Evolutionary conservation across 2,329 filamentous ascomycete genomes (phyloP).

Genomic region (Sclerotiophoma versabilis): DNA sequence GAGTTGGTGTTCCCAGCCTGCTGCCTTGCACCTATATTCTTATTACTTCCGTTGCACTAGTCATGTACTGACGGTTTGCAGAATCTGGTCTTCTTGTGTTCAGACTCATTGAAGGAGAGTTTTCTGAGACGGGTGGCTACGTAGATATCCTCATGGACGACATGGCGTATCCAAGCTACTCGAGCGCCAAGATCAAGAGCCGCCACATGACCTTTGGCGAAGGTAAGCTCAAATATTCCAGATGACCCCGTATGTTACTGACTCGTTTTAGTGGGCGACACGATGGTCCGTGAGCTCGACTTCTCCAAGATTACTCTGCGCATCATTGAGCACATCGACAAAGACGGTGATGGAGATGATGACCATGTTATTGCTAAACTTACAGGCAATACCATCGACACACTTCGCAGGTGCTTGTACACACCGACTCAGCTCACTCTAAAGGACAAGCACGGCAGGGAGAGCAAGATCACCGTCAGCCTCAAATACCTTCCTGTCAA

Average conservation of each 20-base stretch:
- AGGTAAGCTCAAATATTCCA: constrained; percentile 54
- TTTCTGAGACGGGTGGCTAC: constrained; percentile 76
- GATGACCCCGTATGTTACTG: constrained; percentile 23
- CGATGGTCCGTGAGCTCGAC: constrained; percentile 95
- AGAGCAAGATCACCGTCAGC: constrained; percentile 85
- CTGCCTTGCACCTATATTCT: constrained; percentile 29
- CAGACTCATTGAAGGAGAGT: constrained; percentile 87
- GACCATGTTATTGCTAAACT: constrained; percentile 83
- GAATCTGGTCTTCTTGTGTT: constrained; percentile 95
- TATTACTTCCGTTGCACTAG: not conserved
- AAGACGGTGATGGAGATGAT: constrained; percentile 70
- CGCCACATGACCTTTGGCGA: constrained; percentile 81
- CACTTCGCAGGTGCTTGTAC: constrained; percentile 89
- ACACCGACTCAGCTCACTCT: constrained; percentile 85
- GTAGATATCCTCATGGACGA: constrained; percentile 94
- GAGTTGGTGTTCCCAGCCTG: constrained; percentile 35
- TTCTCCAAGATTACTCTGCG: constrained; percentile 92
- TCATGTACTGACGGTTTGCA: constrained; percentile 50
- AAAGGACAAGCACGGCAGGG: constrained; percentile 76
- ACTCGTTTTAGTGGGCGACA: constrained; percentile 73
- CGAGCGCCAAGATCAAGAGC: constrained; percentile 76
- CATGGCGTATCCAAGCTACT: constrained; percentile 88
- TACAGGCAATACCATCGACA: constrained; percentile 83
- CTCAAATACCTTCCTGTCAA: constrained; percentile 93
- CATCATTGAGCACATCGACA: constrained; percentile 80